These are phyloP conservation scores for Athelia psychrophila DNA, from an alignment of 1,284 basidiomycete genomes.

Conservation along the genomic window DNA sequence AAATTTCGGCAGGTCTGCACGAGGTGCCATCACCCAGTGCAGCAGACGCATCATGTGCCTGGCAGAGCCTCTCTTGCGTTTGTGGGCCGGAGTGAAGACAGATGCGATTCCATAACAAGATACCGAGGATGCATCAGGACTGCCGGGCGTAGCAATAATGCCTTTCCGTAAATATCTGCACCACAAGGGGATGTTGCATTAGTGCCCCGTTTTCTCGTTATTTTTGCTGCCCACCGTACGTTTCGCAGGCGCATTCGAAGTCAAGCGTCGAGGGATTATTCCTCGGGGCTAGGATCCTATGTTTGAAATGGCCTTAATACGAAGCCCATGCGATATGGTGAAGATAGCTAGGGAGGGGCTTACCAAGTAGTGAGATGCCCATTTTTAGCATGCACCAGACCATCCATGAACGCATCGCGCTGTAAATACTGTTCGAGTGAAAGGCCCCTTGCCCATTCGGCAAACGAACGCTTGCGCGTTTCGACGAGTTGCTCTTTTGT, in stretches of 20 bases:
- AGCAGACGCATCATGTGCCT: constrained; percentile 47
- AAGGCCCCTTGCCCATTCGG: constrained; percentile 31
- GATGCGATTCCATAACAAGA: constrained; percentile 37
- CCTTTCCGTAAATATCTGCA: too few species aligned
- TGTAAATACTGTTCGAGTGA: constrained; percentile 33
- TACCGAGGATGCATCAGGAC: constrained; percentile 25
- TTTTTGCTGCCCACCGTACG: constrained; percentile 25
- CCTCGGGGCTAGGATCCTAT: constrained; percentile 42
- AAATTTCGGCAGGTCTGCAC: constrained; percentile 26
- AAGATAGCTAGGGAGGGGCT: constrained; percentile 9
- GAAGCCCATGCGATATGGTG: not conserved
- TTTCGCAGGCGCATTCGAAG: constrained; percentile 44
- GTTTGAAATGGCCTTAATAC: too few species aligned
- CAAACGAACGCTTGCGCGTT: constrained; percentile 29
- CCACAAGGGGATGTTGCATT: too few species aligned
- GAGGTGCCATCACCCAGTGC: constrained; percentile 38
- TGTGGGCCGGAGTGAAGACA: constrained; percentile 41
- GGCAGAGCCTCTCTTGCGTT: constrained; percentile 43
- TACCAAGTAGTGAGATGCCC: constrained; percentile 25
- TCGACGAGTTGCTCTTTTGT: constrained; percentile 28
- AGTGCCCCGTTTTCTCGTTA: not conserved
- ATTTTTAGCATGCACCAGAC: constrained; percentile 30
- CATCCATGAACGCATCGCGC: constrained; percentile 30
- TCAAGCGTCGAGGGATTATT: constrained; percentile 34
- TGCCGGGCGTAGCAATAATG: not conserved